These are phyloP conservation scores for Penicillium cosmopolitanum DNA, from an alignment of 495 filamentous ascomycete genomes.

Conservation along the genomic window DNA sequence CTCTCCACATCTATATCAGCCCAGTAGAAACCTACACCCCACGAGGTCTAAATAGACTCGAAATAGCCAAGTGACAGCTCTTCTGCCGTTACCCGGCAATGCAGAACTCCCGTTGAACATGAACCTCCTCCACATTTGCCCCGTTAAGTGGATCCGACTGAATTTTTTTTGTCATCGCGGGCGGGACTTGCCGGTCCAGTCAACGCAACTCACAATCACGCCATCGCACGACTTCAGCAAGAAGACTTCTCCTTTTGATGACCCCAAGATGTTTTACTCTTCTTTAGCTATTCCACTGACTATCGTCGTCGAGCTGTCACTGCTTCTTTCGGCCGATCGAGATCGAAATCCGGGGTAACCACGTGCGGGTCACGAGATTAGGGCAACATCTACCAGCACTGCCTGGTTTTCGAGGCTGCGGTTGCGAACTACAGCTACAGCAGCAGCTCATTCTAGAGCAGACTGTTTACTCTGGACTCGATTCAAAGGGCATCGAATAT, in stretches of 20 bases:
- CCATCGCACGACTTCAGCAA: slow-evolving; percentile 18
- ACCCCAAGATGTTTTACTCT: slow-evolving; percentile 1
- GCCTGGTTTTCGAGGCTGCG: not conserved
- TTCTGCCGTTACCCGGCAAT: not conserved
- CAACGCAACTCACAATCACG: slow-evolving; percentile 25
- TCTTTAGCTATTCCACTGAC: not conserved
- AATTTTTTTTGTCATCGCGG: slow-evolving; percentile 21
- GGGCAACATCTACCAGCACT: slow-evolving; percentile 13
- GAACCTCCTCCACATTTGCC: not conserved
- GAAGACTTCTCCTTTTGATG: not conserved
- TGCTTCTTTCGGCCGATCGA: not conserved
- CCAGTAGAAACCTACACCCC: not conserved
- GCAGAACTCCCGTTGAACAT: not conserved
- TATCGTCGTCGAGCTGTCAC: slow-evolving; percentile 2
- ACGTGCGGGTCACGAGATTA: slow-evolving; percentile 26
- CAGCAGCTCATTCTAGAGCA: no score
- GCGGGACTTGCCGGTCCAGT: slow-evolving; percentile 14
- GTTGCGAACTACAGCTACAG: not conserved
- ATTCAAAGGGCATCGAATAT: no score
- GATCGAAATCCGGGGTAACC: slow-evolving; percentile 13
- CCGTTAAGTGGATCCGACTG: slow-evolving; percentile 10
- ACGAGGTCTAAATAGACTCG: not conserved
- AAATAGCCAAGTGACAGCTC: slow-evolving; percentile 1
- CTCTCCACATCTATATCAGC: not conserved
- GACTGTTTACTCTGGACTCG: no score